phyloP scores from a whole-genome alignment of 805 yeast species.

The Lipomyces lipofer region DNA sequence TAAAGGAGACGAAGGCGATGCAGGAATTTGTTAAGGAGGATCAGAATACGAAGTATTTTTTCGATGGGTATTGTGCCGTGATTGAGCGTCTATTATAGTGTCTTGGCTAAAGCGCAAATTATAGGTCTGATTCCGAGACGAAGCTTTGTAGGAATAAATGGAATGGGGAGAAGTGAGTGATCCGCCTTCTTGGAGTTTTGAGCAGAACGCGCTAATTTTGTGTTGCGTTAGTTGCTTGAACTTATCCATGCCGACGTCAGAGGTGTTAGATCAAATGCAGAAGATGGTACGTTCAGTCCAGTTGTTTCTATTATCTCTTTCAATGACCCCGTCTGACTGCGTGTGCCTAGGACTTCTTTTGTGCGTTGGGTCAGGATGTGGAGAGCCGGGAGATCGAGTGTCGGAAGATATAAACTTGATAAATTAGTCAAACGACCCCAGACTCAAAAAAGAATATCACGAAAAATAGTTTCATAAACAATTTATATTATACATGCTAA shows the following conservation, averaged over 20 bases:
- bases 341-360: slow-evolving; percentile 15
- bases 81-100: not conserved
- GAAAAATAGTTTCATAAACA: not conserved
- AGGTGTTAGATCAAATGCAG: slow-evolving; percentile 26
- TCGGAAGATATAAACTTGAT: slow-evolving; percentile 10
- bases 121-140: slow-evolving; percentile 12
- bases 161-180: slow-evolving; percentile 13
- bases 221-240: slow-evolving; percentile 10
- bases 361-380: slow-evolving; percentile 23
- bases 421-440: not conserved
- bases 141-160: slow-evolving; percentile 11
- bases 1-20: not conserved
- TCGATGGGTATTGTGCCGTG: slow-evolving; percentile 12
- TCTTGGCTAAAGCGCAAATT: not conserved
- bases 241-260: slow-evolving; percentile 18
- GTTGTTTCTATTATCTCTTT: too few species aligned
- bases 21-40: slow-evolving; percentile 12
- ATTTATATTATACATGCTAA: not conserved
- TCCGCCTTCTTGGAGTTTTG: not conserved
- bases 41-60: slow-evolving; percentile 8
- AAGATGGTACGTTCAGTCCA: slow-evolving; percentile 15
- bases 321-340: too few species aligned
- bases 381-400: slow-evolving; percentile 25
- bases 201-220: not conserved
- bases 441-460: not conserved